Evolutionary conservation across 257 asterid genomes (phyloP), one percentile per base, ranked within the genome.

Genomic region (Solanum sparsipilum): DNA sequence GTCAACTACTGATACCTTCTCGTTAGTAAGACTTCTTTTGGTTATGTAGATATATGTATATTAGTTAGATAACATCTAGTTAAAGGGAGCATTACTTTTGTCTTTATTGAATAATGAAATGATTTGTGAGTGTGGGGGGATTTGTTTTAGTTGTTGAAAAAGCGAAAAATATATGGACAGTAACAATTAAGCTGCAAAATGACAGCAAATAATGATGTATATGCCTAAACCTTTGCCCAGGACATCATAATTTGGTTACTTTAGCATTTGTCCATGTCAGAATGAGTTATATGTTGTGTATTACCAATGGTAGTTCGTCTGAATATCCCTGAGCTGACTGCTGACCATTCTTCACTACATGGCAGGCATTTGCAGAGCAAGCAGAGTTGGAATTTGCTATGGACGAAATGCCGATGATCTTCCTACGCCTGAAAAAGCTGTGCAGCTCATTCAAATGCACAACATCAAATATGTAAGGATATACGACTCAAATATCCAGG

Each of bases 351-450:
- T 83, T 44, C 11, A 83, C 60, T 5, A 2, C 7, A 58, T 48
- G 21, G 65, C 84, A 97, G 99, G 94, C 46, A 32, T 89, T 27
- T 94, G 98, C 91, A 78, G 89, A 79, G 98, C 95, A 76, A 94
- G 95, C 88, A 93, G 83, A 41, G 75, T 96, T 44, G 99, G 99
- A 83, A 91, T 97, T 70, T 97, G 99, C 94, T 97, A 97, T 38
- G 99, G 99, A 74, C 91, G 99, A 91, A 97, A 97, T 87, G 99
- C 98, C 1, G 99, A 97, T 81, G 99, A 97, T 88, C 94, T 97
- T 11, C 99, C 99, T 32, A 93, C 98, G n/a, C 98, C 99, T 6
- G 98, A 97, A 87, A 96, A 96, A 92, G 99, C 92, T 1, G 98
- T 94, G 52, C 95, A 97, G 89, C 94, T 97, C 84, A 92, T 97